A percentile compares a stretch with the other conserved stretches of the same genome.
phyloP scores from a whole-genome alignment of 495 filamentous ascomycete genomes.

The Pyrenula massariospora region DNA sequence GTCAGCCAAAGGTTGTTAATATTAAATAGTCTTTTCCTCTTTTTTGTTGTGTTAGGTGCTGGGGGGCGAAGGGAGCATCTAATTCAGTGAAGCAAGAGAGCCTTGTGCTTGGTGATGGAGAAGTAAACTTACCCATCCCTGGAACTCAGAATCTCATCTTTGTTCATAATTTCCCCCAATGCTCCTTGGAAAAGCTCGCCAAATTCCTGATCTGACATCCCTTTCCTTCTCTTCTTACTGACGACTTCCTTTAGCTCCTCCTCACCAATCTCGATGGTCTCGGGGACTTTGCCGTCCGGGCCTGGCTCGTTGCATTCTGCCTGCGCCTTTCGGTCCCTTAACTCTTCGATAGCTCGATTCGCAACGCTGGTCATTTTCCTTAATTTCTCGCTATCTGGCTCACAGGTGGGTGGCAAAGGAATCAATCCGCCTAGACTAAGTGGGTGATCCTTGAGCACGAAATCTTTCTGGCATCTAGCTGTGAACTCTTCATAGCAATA shows the following conservation, averaged over 20 bases:
- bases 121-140: constrained; percentile 61
- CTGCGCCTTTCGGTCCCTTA: constrained; percentile 75
- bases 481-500: constrained; percentile 71
- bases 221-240: constrained; percentile 57
- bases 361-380: constrained; percentile 77
- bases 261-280: constrained; percentile 57
- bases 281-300: constrained; percentile 41
- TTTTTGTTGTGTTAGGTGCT: too few species aligned
- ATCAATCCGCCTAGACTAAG: constrained; percentile 69
- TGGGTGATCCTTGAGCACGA: constrained; percentile 74
- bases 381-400: constrained; percentile 86
- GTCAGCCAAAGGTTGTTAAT: constrained; percentile 57
- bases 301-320: constrained; percentile 73
- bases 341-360: constrained; percentile 75
- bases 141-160: constrained; percentile 69
- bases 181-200: constrained; percentile 84
- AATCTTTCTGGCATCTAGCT: constrained; percentile 75
- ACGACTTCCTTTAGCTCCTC: constrained; percentile 66
- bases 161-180: constrained; percentile 67
- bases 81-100: too few species aligned
- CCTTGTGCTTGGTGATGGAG: too few species aligned
- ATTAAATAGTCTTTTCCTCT: constrained; percentile 16
- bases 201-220: constrained; percentile 78
- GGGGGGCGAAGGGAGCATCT: too few species aligned
- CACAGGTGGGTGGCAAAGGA: constrained; percentile 84